phyloP scores from a whole-genome alignment of 345 rosid species.

The Cardamine chenopodiifolia region DNA sequence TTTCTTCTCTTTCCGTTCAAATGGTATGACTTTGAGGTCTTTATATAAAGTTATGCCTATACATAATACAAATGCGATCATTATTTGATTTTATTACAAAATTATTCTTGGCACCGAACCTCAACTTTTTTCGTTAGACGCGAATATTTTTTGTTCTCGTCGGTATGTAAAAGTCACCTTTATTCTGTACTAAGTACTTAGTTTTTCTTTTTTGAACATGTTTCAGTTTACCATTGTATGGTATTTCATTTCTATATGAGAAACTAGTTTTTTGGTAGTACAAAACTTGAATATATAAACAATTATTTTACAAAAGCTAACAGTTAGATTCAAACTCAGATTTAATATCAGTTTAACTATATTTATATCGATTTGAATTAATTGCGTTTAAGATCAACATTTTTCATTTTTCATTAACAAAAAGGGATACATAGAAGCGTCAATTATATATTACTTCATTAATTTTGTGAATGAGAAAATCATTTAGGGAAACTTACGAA shows the following conservation, averaged over 20 bases:
- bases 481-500: neutral
- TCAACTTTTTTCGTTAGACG: conserved; percentile 1
- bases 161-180: neutral
- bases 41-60: conserved; percentile 49
- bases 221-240: neutral
- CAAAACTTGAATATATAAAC: neutral
- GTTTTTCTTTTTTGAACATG: neutral
- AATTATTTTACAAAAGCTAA: neutral
- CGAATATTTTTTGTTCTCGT: conserved; percentile 13
- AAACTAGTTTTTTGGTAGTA: neutral
- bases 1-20: neutral
- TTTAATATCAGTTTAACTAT: neutral
- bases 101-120: neutral
- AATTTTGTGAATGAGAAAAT: neutral
- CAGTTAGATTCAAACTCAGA: neutral
- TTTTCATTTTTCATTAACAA: neutral
- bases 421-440: neutral
- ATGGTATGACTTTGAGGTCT: conserved; percentile 25
- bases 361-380: neutral
- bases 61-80: conserved; percentile 42
- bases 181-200: neutral
- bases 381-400: neutral
- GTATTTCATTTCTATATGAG: neutral
- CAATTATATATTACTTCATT: neutral
- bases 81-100: conserved; percentile 43